Percentiles rank a stretch among this genome's conserved stretches.
Conservation (phyloP, 2,329 filamentous ascomycete genomes). For the Aphanoascus verrucosus region DNA sequence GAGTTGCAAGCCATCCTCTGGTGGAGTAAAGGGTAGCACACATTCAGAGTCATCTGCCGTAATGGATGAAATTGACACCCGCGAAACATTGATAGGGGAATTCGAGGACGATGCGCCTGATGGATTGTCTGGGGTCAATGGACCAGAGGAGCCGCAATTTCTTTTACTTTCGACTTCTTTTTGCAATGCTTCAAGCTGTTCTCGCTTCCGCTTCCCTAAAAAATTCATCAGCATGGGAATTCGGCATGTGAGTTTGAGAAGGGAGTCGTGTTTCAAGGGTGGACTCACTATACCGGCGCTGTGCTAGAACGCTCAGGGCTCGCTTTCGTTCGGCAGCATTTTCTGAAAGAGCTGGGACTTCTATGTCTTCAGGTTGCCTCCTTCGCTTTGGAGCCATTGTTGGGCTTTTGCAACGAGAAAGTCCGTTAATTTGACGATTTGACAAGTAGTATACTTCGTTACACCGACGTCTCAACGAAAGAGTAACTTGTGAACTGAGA, state of each 20-base stretch:
- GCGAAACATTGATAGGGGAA: background rate
- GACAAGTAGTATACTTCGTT: background rate
- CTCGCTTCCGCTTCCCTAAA: slow-evolving; percentile 20
- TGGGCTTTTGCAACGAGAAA: background rate
- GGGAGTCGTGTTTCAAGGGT: background rate
- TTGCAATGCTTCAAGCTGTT: slow-evolving; percentile 23
- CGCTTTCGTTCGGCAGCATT: slow-evolving; percentile 45
- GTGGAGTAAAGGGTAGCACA: slow-evolving; percentile 1
- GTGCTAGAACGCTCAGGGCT: slow-evolving; percentile 45
- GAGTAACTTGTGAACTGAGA: too few relatives aligned
- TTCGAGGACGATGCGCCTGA: background rate
- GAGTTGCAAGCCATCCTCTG: background rate
- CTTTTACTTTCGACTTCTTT: slow-evolving; percentile 13
- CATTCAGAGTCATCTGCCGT: background rate
- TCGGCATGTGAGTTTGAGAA: background rate
- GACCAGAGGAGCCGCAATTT: background rate
- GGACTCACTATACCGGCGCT: slow-evolving; percentile 41
- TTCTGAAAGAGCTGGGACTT: slow-evolving; percentile 41
- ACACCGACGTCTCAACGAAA: background rate
- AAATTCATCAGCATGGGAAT: background rate
- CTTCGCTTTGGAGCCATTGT: slow-evolving; percentile 10
- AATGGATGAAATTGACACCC: background rate
- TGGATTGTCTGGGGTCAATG: background rate
- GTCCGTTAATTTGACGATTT: background rate
- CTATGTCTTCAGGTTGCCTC: slow-evolving; percentile 23